Conservation (phyloP, 768 basidiomycete species). For the Hericium rajendrae region DNA sequence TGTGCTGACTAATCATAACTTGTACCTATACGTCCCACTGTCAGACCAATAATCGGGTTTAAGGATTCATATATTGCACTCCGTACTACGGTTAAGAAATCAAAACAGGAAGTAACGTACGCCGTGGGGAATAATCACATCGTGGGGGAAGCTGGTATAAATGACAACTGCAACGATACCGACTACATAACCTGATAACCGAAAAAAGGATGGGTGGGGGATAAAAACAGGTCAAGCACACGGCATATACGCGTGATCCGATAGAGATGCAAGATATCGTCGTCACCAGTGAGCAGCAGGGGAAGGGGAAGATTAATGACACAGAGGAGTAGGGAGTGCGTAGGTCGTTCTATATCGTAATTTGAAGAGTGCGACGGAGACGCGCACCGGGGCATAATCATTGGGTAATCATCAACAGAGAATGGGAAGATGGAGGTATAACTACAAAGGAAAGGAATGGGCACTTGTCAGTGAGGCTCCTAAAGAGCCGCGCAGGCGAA, state of each 20-base stretch:
- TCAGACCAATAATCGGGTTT: not conserved
- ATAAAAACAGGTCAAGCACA: not conserved
- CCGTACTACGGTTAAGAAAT: not conserved
- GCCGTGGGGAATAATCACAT: not conserved
- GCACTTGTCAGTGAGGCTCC: not conserved
- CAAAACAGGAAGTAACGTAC: constrained; percentile 2
- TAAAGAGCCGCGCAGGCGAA: not conserved
- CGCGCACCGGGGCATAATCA: not conserved
- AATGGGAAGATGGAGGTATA: not conserved
- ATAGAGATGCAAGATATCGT: too few relatives aligned
- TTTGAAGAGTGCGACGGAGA: not conserved
- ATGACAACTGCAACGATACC: not conserved
- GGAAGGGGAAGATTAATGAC: not conserved
- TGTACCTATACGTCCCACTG: not conserved
- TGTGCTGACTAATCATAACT: not conserved
- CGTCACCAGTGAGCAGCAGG: not conserved
- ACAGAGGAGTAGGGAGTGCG: not conserved
- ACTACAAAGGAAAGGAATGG: not conserved
- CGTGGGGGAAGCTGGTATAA: constrained; percentile 3
- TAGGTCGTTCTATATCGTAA: not conserved
- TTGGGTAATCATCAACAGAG: not conserved
- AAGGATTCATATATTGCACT: not conserved
- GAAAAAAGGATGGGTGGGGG: not conserved
- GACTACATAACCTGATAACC: not conserved
- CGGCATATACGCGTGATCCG: not conserved